Evolutionary conservation across 805 yeast species (phyloP), one percentile per base, ranked within the genome.

Genomic region (Saccharomycopsis sp.): DNA sequence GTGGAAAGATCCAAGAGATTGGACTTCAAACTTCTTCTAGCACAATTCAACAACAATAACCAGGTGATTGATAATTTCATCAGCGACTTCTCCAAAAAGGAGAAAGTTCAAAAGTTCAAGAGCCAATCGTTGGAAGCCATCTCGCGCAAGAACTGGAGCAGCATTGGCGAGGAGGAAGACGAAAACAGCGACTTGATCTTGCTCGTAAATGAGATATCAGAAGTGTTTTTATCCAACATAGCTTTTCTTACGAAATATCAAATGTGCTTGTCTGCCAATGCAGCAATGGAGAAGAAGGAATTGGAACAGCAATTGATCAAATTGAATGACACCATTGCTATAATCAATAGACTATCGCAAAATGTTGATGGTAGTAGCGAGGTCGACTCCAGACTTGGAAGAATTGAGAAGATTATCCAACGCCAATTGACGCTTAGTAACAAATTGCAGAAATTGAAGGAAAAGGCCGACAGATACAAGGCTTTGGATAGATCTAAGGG

Each of bases 281-380:
- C 56, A 16, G 16, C 34, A 9, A 15, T 29, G 7, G 50, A 51
- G 2, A 58, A 58, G 23, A 14, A 50, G 15, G 61, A 58, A 40
- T 48, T 58, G n/a, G 61, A 58, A 50, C 47, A 50, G 14, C 58
- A 58, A 24, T 24, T 58, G 3, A 16, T 34, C 9, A 58, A 55
- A 40, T 29, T 55, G 9, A 41, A 52, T 16, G 23, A 21, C 1
- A 52, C 21, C 8, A 24, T 41, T 41, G 57, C 41, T 21, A 29
- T 50, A 15, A 15, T 51, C 15, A 48, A 20, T 4, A 50, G 29
- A 48, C 16, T 47, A 15, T 18, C 24, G 18, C 12, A 14, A 34
- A 18, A 44, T n/a, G 18, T 34, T n/a, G 18, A 4, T 21, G 15
- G 15, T 2, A 16, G 3, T n/a, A 23, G 2, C 21, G 15, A 4